Evolutionary conservation across 2,329 filamentous ascomycete species (phyloP), one percentile per base, ranked within the genome.

Genomic region (Didymella segeticola): DNA sequence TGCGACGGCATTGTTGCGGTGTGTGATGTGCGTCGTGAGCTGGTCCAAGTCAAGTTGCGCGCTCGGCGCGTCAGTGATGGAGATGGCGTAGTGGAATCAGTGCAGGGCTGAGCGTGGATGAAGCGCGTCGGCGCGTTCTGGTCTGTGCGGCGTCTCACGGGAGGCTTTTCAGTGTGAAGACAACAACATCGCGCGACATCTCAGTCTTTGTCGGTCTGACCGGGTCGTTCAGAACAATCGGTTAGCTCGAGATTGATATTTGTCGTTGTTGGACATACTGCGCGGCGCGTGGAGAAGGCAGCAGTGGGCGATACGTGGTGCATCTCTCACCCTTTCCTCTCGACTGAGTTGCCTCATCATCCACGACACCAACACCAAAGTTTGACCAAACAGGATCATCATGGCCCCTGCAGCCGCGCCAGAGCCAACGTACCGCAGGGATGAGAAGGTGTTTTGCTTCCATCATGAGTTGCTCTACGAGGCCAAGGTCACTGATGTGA

Each of bases 401-500:
- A 74, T 74, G 71, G 70, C 93, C 82, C 82, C 84, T 52, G 80
- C 83, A 55, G 72, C 83, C 47, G 74, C 69, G 22, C 71, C 71
- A n/a, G 80, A 82, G 55, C 78, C 80, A n/a, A 75, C 78, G 61
- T 89, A 85, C 69, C 77, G 77, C 56, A 88, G 87, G 71, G 92
- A 98, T 72, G 95, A 99, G 80, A 91, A 89, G 72, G 92, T 96
- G 30, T 86, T 98, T 26, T 99, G 95, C 80, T 98, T 98, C 73
- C 95, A 99, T 75, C 91, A 93, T 78, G 93, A 98, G 70, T 87
- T 98, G 78, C 86, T 99, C 45, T 99, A 99, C 73, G 95, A 99
- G 77, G 95, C 95, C 63, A 98, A 98, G 78, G 88, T 99, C 46
- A 85, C 96, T 61, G 93, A 97, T 61, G 82, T 90, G 26, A 86